phyloP scores from a whole-genome alignment of 2,329 filamentous ascomycete genomes.

The Monosporascus sp. region DNA sequence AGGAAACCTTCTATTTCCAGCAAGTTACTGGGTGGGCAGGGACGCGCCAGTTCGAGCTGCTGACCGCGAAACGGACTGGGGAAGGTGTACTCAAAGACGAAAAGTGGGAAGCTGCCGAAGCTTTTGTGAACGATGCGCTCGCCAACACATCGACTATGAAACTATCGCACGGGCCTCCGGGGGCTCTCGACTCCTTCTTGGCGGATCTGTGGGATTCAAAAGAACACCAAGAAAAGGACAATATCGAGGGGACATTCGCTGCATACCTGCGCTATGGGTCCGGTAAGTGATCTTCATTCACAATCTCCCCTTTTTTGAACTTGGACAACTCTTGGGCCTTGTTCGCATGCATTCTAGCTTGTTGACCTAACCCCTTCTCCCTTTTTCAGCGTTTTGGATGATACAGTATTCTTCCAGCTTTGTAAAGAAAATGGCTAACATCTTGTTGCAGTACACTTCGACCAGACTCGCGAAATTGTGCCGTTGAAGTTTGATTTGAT shows the following conservation, averaged over 20 bases:
- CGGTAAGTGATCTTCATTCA: conserved; percentile 5
- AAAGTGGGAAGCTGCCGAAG: conserved; percentile 21
- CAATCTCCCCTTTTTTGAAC: not conserved
- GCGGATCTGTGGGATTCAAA: conserved; percentile 27
- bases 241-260: conserved; percentile 23
- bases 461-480: conserved; percentile 19
- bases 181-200: conserved; percentile 22
- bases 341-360: too few relatives aligned
- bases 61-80: conserved; percentile 19
- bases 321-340: too few relatives aligned
- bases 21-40: conserved; percentile 26
- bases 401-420: not conserved
- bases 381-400: not conserved
- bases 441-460: conserved; percentile 11
- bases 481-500: conserved; percentile 17
- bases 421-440: not conserved
- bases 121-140: conserved; percentile 24
- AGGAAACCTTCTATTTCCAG: conserved; percentile 25
- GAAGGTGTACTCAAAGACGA: conserved; percentile 19
- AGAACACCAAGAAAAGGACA: conserved; percentile 25
- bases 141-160: conserved; percentile 28
- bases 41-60: conserved; percentile 25
- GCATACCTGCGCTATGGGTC: conserved; percentile 24
- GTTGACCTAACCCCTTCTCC: not conserved
- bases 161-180: conserved; percentile 25